A percentile compares a stretch with the other conserved stretches of the same genome.
These are phyloP conservation scores for Cryphonectria carpinicola DNA, from an alignment of 2,329 filamentous ascomycete genomes.

Conservation along the genomic window DNA sequence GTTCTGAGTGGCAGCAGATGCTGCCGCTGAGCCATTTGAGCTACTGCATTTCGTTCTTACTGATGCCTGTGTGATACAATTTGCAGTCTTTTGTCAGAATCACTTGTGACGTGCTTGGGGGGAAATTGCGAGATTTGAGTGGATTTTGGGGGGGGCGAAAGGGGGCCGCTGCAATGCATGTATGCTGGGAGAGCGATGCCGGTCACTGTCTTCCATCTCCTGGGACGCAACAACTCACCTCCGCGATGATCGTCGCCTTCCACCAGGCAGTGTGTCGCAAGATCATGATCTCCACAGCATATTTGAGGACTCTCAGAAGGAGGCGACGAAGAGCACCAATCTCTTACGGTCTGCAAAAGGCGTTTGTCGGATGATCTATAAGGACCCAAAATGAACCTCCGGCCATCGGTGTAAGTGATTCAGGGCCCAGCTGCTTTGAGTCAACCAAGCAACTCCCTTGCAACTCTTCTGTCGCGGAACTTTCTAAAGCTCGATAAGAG, in stretches of 20 bases:
- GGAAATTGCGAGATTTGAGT: neutral
- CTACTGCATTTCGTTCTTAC: slow-evolving; percentile 21
- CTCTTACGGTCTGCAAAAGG: neutral
- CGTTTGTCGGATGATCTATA: neutral
- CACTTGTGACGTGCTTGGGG: neutral
- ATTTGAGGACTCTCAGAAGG: slow-evolving; percentile 1
- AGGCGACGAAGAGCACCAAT: neutral
- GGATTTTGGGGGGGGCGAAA: neutral
- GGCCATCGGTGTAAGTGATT: slow-evolving; percentile 26
- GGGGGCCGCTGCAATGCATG: neutral
- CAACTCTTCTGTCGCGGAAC: neutral
- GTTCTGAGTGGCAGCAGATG: slow-evolving; percentile 32
- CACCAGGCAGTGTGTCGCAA: slow-evolving; percentile 45
- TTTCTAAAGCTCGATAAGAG: neutral
- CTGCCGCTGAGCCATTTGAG: slow-evolving; percentile 25
- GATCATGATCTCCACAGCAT: slow-evolving; percentile 42
- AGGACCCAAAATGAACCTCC: slow-evolving; percentile 11
- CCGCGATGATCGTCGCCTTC: slow-evolving; percentile 42
- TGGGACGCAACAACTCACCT: slow-evolving; percentile 38
- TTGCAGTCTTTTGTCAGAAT: neutral
- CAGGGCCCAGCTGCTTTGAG: neutral
- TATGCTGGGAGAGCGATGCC: neutral
- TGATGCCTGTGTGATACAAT: slow-evolving; percentile 15
- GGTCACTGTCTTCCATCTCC: slow-evolving; percentile 8
- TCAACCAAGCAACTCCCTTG: neutral